A percentile compares a stretch with the other conserved stretches of the same genome.
Evolutionary conservation across 495 filamentous ascomycete genomes (phyloP).

Genomic region (Chaetomidium leptoderma): DNA sequence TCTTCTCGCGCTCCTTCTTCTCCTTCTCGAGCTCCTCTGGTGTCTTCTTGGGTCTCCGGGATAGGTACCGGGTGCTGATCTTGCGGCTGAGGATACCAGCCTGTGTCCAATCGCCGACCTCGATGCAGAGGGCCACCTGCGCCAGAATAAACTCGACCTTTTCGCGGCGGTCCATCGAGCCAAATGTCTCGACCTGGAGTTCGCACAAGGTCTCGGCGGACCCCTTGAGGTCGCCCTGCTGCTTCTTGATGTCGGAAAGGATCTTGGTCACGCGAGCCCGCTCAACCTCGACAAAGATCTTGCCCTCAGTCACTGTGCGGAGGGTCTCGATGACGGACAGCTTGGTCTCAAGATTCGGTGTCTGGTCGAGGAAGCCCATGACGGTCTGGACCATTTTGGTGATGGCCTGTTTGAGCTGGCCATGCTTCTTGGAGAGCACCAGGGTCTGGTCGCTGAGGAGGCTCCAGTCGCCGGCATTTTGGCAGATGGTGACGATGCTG

Average conservation of each 20-base stretch:
- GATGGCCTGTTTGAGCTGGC: slow-evolving; percentile 96
- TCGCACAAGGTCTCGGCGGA: slow-evolving; percentile 93
- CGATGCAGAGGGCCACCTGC: slow-evolving; percentile 91
- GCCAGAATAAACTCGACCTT: slow-evolving; percentile 98
- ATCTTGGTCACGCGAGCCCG: slow-evolving; percentile 91
- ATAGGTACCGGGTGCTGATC: slow-evolving; percentile 89
- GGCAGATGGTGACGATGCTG: slow-evolving; percentile 87
- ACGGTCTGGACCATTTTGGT: slow-evolving; percentile 98
- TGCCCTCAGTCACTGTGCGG: slow-evolving; percentile 95
- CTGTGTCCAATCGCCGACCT: slow-evolving; percentile 93
- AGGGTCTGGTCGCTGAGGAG: slow-evolving; percentile 94
- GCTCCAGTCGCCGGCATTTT: slow-evolving; percentile 85
- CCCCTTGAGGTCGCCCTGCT: slow-evolving; percentile 83
- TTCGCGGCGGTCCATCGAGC: slow-evolving; percentile 93
- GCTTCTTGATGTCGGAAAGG: slow-evolving; percentile 92
- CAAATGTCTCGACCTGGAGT: slow-evolving; percentile 97
- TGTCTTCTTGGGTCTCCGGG: slow-evolving; percentile 83
- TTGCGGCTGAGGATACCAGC: slow-evolving; percentile 91
- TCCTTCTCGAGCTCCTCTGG: slow-evolving; percentile 84
- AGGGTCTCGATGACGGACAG: slow-evolving; percentile 90
- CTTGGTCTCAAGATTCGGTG: slow-evolving; percentile 77
- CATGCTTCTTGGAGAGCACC: slow-evolving; percentile 97
- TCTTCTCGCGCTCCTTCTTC: slow-evolving; percentile 75
- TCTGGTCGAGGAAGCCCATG: slow-evolving; percentile 82
- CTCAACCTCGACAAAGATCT: slow-evolving; percentile 99